These are phyloP conservation scores for Arctium minus DNA, from an alignment of 129 eudicot species.

Conservation along the genomic window DNA sequence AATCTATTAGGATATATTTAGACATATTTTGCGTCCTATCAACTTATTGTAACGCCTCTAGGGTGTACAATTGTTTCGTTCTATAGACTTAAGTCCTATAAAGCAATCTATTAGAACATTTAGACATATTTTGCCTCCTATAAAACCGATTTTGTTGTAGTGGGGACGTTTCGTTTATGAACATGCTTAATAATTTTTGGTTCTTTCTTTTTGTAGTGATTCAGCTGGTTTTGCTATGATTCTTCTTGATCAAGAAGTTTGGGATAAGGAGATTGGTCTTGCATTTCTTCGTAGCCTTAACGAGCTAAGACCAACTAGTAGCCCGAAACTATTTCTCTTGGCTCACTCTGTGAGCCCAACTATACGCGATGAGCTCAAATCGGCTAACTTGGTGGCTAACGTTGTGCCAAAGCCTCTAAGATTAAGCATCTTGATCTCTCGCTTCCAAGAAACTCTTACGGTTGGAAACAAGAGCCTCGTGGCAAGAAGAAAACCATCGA, in stretches of 20 bases:
- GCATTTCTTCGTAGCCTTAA: slow-evolving; percentile 32
- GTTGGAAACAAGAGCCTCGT: slow-evolving; percentile 36
- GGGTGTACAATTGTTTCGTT: too few species aligned
- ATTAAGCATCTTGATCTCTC: slow-evolving; percentile 45
- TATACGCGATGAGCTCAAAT: slow-evolving; percentile 38
- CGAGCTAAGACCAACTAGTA: slow-evolving; percentile 22
- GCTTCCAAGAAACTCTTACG: slow-evolving; percentile 56
- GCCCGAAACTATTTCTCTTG: slow-evolving; percentile 48
- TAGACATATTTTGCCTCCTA: neutral
- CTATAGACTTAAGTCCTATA: neutral
- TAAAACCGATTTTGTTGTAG: neutral
- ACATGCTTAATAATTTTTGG: slow-evolving; percentile 7
- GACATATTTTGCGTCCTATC: too few species aligned
- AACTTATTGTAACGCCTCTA: too few species aligned
- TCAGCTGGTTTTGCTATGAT: slow-evolving; percentile 47
- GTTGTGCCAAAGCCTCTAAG: slow-evolving; percentile 67
- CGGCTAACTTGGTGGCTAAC: slow-evolving; percentile 48
- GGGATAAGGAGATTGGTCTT: slow-evolving; percentile 45
- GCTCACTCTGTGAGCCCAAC: slow-evolving; percentile 34
- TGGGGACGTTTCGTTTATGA: neutral
- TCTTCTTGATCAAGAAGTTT: slow-evolving; percentile 66
- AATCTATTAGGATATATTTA: too few species aligned
- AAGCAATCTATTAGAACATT: neutral
- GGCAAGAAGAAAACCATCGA: slow-evolving; percentile 39
- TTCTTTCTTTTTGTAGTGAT: slow-evolving; percentile 33